Evolutionary conservation across 2,329 filamentous ascomycete genomes (phyloP).

Genomic region (Teratosphaeria zuluensis): DNA sequence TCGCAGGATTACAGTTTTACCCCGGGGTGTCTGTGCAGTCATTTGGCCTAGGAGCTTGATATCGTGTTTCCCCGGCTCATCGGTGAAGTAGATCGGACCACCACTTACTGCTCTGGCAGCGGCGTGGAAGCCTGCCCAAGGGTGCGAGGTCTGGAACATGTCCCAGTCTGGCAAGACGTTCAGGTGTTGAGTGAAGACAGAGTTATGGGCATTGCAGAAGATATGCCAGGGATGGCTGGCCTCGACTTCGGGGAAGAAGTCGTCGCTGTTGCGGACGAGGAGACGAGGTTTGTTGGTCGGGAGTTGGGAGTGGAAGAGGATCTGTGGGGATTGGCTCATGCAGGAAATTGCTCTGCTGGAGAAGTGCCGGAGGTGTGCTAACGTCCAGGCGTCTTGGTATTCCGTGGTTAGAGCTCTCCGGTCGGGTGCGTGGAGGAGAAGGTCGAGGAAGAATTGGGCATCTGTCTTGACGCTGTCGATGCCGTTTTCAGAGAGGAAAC

Average conservation of each 20-base stretch:
- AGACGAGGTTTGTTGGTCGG: constrained; percentile 65
- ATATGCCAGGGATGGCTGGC: constrained; percentile 88
- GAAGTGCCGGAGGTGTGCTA: constrained; percentile 69
- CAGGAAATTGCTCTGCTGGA: constrained; percentile 72
- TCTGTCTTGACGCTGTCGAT: constrained; percentile 89
- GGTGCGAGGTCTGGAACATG: constrained; percentile 60
- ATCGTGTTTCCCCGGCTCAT: constrained; percentile 74
- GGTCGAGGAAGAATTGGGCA: constrained; percentile 80
- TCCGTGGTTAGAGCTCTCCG: constrained; percentile 61
- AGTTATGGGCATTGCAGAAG: constrained; percentile 87
- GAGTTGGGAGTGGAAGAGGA: constrained; percentile 76
- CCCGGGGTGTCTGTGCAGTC: constrained; percentile 61
- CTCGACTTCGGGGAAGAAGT: constrained; percentile 80
- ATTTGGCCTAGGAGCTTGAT: constrained; percentile 67
- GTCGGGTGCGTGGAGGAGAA: constrained; percentile 56
- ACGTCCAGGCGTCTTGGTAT: constrained; percentile 81
- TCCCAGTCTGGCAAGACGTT: constrained; percentile 82
- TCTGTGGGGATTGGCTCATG: constrained; percentile 85
- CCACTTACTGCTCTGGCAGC: constrained; percentile 83
- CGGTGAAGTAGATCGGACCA: constrained; percentile 90
- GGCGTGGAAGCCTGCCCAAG: constrained; percentile 75
- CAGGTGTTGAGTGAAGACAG: constrained; percentile 69
- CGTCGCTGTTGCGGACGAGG: constrained; percentile 74
- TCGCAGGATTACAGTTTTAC: constrained; percentile 69
- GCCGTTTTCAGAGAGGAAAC: constrained; percentile 62